Conservation (phyloP, 2,329 filamentous ascomycete species). For the Xylariales sp. region DNA sequence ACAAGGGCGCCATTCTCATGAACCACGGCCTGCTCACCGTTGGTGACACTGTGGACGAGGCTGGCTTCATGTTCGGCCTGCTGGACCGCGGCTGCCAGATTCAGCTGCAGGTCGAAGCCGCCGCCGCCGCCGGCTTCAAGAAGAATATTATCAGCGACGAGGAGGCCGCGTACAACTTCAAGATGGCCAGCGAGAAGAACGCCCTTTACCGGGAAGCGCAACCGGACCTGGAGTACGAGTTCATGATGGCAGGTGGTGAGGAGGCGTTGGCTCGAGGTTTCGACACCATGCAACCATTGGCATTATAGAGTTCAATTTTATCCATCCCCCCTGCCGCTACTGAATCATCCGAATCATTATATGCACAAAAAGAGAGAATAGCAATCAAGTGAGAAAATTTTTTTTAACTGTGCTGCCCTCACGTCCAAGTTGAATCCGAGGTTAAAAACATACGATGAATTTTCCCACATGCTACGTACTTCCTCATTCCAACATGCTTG, state of each 20-base stretch:
- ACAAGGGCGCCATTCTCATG: conserved; percentile 60
- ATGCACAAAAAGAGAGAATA: no score
- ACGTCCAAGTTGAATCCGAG: no score
- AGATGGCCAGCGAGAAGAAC: conserved; percentile 27
- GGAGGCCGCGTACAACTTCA: conserved; percentile 36
- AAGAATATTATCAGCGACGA: conserved; percentile 37
- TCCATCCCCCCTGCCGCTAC: no score
- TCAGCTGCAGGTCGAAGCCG: conserved; percentile 65
- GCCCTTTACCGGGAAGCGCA: conserved; percentile 27
- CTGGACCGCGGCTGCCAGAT: conserved; percentile 66
- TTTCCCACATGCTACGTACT: no score
- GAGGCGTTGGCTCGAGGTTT: conserved; percentile 24
- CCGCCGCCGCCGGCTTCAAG: conserved; percentile 39
- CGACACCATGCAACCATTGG: conserved; percentile 15
- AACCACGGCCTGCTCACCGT: conserved; percentile 73
- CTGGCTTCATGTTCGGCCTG: conserved; percentile 64
- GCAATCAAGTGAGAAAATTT: no score
- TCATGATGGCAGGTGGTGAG: conserved; percentile 25
- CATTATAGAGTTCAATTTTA: no score
- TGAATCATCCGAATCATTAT: no score
- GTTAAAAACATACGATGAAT: no score
- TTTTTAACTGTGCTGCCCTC: no score
- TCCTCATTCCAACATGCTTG: no score
- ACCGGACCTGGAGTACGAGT: conserved; percentile 27
- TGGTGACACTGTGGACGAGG: conserved; percentile 69